These are phyloP conservation scores for Fusarium sp. DNA, from an alignment of 2,329 filamentous ascomycete genomes.

Conservation along the genomic window DNA sequence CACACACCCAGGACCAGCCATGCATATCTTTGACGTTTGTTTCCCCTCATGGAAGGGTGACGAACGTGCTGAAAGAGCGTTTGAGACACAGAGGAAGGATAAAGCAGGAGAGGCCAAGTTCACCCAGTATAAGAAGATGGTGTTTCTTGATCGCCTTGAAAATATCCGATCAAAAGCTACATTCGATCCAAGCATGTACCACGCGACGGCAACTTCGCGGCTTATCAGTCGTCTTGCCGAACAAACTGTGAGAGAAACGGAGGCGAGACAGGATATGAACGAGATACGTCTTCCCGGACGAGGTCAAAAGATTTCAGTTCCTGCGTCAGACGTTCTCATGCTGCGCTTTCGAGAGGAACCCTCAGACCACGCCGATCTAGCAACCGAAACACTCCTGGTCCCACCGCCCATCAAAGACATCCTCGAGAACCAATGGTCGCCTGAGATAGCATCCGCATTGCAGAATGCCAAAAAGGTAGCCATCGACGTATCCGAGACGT, in stretches of 20 bases:
- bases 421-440: conserved; percentile 45
- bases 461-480: conserved; percentile 42
- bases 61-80: conserved; percentile 20
- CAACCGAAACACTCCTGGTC: conserved; percentile 25
- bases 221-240: conserved; percentile 20
- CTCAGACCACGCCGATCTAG: conserved; percentile 10
- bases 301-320: conserved; percentile 35
- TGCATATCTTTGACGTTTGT: conserved; percentile 47
- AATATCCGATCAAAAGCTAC: neutral
- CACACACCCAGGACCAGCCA: conserved; percentile 28
- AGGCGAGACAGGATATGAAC: conserved; percentile 19
- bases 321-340: conserved; percentile 45
- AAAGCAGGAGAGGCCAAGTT: neutral
- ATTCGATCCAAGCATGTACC: conserved; percentile 37
- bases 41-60: conserved; percentile 40
- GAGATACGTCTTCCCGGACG: conserved; percentile 43
- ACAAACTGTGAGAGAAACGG: neutral
- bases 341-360: conserved; percentile 41
- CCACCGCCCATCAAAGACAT: conserved; percentile 41
- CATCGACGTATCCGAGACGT: conserved; percentile 45
- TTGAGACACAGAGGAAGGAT: conserved; percentile 1
- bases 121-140: conserved; percentile 28
- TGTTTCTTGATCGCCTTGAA: conserved; percentile 35
- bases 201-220: conserved; percentile 3
- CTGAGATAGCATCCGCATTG: conserved; percentile 43